These are phyloP conservation scores for Solioccasus polychromus DNA, from an alignment of 768 basidiomycete species.

Conservation along the genomic window DNA sequence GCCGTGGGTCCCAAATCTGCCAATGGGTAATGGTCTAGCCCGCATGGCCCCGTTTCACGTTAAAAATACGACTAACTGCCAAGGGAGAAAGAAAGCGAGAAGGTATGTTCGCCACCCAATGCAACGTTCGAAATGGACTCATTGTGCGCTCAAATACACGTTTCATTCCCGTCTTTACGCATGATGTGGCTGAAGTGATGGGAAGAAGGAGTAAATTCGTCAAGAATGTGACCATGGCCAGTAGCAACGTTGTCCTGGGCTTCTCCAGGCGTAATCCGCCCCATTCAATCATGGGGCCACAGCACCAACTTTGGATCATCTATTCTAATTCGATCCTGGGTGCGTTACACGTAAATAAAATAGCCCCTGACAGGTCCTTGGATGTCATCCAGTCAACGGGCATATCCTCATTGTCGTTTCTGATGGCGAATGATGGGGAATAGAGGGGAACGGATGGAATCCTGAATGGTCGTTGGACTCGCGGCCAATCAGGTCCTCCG, in stretches of 20 bases:
- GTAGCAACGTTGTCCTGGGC: slow-evolving; percentile 1
- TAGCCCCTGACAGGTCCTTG: background rate
- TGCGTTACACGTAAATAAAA: slow-evolving; percentile 12
- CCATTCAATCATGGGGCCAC: background rate
- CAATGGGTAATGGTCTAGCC: no score
- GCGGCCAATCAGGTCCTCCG: no score
- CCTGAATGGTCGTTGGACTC: no score
- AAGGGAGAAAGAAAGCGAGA: background rate
- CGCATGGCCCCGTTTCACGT: no score
- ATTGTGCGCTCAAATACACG: background rate
- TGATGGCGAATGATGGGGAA: background rate
- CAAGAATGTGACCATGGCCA: background rate
- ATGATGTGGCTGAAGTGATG: background rate
- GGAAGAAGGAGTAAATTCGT: background rate
- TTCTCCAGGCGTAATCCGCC: background rate
- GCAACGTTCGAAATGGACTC: background rate
- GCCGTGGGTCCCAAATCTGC: slow-evolving; percentile 2
- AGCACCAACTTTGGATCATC: background rate
- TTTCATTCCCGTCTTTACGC: slow-evolving; percentile 11
- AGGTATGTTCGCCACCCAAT: background rate
- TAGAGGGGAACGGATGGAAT: background rate
- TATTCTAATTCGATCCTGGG: background rate
- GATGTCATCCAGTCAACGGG: slow-evolving; percentile 1
- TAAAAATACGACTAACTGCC: background rate
- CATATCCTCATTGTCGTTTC: background rate